Base-by-base conservation (phyloP, 345 rosid species). In the Melaleuca quinquenervia region DNA sequence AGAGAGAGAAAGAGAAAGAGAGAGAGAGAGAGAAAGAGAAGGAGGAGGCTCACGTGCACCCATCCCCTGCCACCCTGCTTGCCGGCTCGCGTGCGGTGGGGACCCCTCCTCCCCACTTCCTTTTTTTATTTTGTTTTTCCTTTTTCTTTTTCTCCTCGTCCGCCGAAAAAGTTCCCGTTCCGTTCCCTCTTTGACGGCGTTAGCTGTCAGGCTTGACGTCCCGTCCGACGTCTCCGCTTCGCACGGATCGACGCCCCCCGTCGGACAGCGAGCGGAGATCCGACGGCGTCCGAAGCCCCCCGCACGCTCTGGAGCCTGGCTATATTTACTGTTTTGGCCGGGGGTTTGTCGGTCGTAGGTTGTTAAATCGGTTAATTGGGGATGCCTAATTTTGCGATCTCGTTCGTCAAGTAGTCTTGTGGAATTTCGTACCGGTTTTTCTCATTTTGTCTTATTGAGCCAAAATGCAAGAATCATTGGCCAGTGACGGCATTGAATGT, bases 21-120 rank as follows among this genome's bases (percentile, higher is more conserved):
- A n/a, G 11, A 27, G 74, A 60, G 74, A 60, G 20, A 44, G 50
- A 18, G 52, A 7, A 82, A 7, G 18, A 32, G 41, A 54, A 6
- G 16, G 82, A 22, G 16, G 1, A 12, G 29, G 83, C 51, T 85
- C 86, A 85, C 86, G 86, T 85, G 86, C 86, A 32, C 83, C 50
- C 58, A 85, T 85, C 82, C 64, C 60, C 50, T 51, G 50, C 32
- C 86, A 82, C 48, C 51, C 84, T 27, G 60, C 51, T n/a, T 75
- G 56, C 82, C 82, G 51, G 50, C 83, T 74, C 64, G 83, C 86
- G 86, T 85, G 86, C 83, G 86, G 82, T 85, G 86, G 86, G 86
- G 86, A 85, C 82, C 86, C 15, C 16, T 44, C 16, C 58, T 1
- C 50, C 84, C 26, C 70, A 24, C 80, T 50, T 52, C 84, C 62